Percentiles rank a stretch among this genome's conserved stretches.
Conservation (phyloP, 352 stramenopile genomes). For the Phytophthora capsici region DNA sequence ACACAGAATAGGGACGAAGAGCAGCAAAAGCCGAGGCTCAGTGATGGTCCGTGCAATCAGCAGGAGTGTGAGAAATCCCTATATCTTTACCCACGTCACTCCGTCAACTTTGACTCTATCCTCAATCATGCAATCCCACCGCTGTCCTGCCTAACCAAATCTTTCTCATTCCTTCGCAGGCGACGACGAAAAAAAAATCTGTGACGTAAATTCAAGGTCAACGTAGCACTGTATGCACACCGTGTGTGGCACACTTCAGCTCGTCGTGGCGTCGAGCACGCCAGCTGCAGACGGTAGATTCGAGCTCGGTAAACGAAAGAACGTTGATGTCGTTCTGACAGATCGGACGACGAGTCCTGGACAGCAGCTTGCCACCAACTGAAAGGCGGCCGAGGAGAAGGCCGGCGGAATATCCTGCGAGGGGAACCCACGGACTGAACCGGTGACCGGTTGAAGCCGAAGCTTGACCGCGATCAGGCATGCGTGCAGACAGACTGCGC, state of each 20-base stretch:
- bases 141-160: background rate
- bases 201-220: background rate
- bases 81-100: conserved; percentile 7
- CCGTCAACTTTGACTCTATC: background rate
- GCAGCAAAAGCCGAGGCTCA: conserved; percentile 3
- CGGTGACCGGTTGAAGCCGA: background rate
- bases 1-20: conserved; percentile 1
- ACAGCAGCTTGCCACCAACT: background rate
- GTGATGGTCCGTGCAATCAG: conserved; percentile 6
- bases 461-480: conserved; percentile 17
- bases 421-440: conserved; percentile 8
- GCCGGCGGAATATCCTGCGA: conserved; percentile 4
- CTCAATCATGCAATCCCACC: background rate
- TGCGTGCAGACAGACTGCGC: background rate
- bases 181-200: conserved; percentile 32
- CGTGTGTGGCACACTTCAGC: conserved; percentile 12
- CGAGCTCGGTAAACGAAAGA: background rate
- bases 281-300: conserved; percentile 10
- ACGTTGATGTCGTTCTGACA: background rate
- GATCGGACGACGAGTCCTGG: too few relatives aligned
- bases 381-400: conserved; percentile 2
- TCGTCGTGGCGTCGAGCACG: conserved; percentile 16
- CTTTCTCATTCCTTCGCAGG: conserved; percentile 1
- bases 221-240: conserved; percentile 23
- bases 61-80: conserved; percentile 6